These are phyloP conservation scores for Polyrhizophydium stewartii DNA, from an alignment of 371 early-diverging fungal species.

Conservation along the genomic window DNA sequence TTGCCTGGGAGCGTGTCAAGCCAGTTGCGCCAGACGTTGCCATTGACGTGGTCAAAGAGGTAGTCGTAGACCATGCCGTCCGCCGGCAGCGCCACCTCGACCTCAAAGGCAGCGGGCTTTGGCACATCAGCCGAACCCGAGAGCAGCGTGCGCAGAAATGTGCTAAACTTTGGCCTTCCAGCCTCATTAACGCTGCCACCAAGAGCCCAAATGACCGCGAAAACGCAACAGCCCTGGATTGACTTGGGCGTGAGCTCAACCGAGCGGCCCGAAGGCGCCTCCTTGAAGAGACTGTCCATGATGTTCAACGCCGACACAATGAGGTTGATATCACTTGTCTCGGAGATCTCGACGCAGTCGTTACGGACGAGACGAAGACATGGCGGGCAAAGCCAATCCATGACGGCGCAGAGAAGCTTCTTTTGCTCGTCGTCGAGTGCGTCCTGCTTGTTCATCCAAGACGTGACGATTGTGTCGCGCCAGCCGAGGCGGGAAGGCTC, in stretches of 20 bases:
- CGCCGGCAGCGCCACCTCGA: conserved; percentile 14
- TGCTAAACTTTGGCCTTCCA: conserved; percentile 35
- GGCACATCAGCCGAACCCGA: conserved; percentile 15
- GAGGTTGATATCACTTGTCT: conserved; percentile 40
- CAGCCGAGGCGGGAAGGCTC: conserved; percentile 45
- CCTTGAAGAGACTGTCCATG: conserved; percentile 39
- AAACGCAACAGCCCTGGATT: conserved; percentile 36
- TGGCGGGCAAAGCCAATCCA: conserved; percentile 41
- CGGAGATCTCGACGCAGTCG: conserved; percentile 38
- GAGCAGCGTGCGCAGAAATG: conserved; percentile 18
- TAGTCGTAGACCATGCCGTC: conserved; percentile 42
- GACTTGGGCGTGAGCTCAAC: conserved; percentile 16
- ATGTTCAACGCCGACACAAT: conserved; percentile 38
- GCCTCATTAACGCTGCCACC: conserved; percentile 39
- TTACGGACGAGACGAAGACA: conserved; percentile 32
- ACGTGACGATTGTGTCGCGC: conserved; percentile 41
- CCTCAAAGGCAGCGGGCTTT: conserved; percentile 19
- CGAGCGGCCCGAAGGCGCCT: conserved; percentile 17
- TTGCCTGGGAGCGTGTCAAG: conserved; percentile 27
- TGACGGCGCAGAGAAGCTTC: conserved; percentile 18
- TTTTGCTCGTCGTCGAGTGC: conserved; percentile 26
- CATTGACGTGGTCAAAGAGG: conserved; percentile 33
- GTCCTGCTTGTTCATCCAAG: conserved; percentile 37
- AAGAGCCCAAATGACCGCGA: conserved; percentile 38
- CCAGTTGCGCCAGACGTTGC: conserved; percentile 40